phyloP scores from a whole-genome alignment of 2,329 filamentous ascomycete genomes.

The Aspergillus calidoustus region DNA sequence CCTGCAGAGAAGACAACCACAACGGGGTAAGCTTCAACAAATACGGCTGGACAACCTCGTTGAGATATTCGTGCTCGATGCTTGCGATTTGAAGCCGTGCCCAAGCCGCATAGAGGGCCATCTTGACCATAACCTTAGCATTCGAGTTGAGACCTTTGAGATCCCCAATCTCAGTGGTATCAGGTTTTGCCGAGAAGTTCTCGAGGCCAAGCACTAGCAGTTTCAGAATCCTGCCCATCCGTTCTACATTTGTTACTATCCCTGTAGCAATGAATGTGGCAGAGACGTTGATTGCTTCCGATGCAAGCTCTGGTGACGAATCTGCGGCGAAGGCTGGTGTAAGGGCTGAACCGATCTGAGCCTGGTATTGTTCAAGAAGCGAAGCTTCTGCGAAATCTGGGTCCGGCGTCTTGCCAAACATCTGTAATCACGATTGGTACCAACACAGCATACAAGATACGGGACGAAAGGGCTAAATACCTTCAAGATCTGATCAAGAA shows the following conservation, averaged over 20 bases:
- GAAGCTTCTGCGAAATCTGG: conserved; percentile 98
- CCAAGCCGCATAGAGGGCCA: conserved; percentile 96
- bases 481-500: conserved; percentile 89
- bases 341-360: conserved; percentile 93
- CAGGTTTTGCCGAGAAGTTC: conserved; percentile 80
- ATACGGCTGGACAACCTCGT: conserved; percentile 86
- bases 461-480: conserved; percentile 34
- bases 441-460: conserved; percentile 3
- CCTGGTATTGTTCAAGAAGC: conserved; percentile 95
- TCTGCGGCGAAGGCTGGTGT: conserved; percentile 96
- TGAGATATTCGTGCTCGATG: conserved; percentile 85
- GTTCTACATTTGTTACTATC: conserved; percentile 94
- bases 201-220: conserved; percentile 88
- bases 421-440: conserved; percentile 45
- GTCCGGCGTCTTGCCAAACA: conserved; percentile 94
- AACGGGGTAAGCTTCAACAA: conserved; percentile 87
- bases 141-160: conserved; percentile 92
- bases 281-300: conserved; percentile 95
- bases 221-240: conserved; percentile 98
- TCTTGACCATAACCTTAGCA: conserved; percentile 97
- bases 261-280: conserved; percentile 97
- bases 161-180: conserved; percentile 88
- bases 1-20: conserved; percentile 90
- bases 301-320: conserved; percentile 92
- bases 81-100: conserved; percentile 96